Percentiles rank a stretch among this genome's conserved stretches.
Evolutionary conservation across 2,329 filamentous ascomycete genomes (phyloP).

Genomic region (Botrytis fabae): DNA sequence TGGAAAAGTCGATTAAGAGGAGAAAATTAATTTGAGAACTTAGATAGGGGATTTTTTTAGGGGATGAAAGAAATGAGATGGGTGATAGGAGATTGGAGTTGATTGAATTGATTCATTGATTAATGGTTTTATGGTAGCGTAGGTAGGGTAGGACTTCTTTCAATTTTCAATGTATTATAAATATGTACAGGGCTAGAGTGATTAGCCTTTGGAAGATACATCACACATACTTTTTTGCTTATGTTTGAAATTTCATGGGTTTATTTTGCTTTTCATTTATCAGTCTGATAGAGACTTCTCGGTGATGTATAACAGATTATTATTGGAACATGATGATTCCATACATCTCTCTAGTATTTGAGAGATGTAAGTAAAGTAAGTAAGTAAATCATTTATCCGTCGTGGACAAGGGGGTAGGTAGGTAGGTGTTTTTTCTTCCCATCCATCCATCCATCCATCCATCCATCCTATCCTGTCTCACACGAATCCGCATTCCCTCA

Average conservation of each 20-base stretch:
- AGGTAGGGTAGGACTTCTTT: conserved; percentile 23
- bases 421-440: too few species aligned
- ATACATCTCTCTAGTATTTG: too few species aligned
- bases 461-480: too few species aligned
- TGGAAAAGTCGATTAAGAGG: conserved; percentile 53
- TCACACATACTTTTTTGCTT: not conserved
- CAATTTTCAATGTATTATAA: not conserved
- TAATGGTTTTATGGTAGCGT: conserved; percentile 14
- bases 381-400: too few species aligned
- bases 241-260: not conserved
- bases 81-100: not conserved
- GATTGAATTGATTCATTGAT: conserved; percentile 13
- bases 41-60: not conserved
- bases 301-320: too few species aligned
- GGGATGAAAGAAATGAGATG: conserved; percentile 8
- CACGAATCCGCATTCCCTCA: too few species aligned
- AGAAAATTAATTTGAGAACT: not conserved
- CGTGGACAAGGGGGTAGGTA: too few species aligned
- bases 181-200: not conserved
- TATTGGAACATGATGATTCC: too few species aligned
- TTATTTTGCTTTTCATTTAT: too few species aligned
- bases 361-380: too few species aligned
- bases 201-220: not conserved
- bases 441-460: too few species aligned
- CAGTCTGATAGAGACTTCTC: too few species aligned